Evolutionary conservation across 192 early-diverging fungal genomes (phyloP).

Genomic region (Umbelopsis vinacea): DNA sequence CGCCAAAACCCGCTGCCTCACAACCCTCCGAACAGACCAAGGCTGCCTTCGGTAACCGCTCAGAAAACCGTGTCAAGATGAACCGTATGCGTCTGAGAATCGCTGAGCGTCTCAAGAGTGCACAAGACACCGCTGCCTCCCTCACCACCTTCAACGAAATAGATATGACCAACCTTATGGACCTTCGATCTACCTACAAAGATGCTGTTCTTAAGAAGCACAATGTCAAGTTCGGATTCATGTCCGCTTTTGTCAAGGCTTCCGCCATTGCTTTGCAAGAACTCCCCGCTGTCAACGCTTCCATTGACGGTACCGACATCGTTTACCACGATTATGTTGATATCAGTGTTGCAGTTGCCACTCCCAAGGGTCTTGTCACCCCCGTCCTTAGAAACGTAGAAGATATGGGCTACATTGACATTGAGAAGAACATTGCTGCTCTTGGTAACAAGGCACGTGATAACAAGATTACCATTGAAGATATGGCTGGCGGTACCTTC

Average conservation of each 20-base stretch:
- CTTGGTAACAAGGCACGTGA: slow-evolving; percentile 90
- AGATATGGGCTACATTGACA: slow-evolving; percentile 81
- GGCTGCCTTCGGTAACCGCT: slow-evolving; percentile 32
- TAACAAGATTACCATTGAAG: slow-evolving; percentile 96
- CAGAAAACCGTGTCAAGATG: slow-evolving; percentile 80
- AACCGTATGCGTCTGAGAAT: slow-evolving; percentile 96
- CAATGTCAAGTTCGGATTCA: slow-evolving; percentile 97
- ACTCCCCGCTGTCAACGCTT: slow-evolving; percentile 93
- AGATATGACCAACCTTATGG: slow-evolving; percentile 96
- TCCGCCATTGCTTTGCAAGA: slow-evolving; percentile 82
- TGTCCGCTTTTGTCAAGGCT: slow-evolving; percentile 98
- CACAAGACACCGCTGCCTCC: slow-evolving; percentile 95
- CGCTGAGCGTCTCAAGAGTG: slow-evolving; percentile 93
- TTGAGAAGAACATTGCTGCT: slow-evolving; percentile 90
- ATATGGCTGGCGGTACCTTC: slow-evolving; percentile 98
- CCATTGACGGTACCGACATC: slow-evolving; percentile 90
- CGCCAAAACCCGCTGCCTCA: slow-evolving; percentile 46
- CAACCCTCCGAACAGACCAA: slow-evolving; percentile 25
- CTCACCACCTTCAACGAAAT: slow-evolving; percentile 99
- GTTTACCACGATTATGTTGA: slow-evolving; percentile 96
- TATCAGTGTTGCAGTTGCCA: slow-evolving; percentile 94
- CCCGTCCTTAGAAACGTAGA: slow-evolving; percentile 95
- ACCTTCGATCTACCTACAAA: slow-evolving; percentile 92
- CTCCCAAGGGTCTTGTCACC: slow-evolving; percentile 98
- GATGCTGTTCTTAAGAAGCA: slow-evolving; percentile 92